Conservation (phyloP, 768 basidiomycete genomes). For the Megacollybia marginata region DNA sequence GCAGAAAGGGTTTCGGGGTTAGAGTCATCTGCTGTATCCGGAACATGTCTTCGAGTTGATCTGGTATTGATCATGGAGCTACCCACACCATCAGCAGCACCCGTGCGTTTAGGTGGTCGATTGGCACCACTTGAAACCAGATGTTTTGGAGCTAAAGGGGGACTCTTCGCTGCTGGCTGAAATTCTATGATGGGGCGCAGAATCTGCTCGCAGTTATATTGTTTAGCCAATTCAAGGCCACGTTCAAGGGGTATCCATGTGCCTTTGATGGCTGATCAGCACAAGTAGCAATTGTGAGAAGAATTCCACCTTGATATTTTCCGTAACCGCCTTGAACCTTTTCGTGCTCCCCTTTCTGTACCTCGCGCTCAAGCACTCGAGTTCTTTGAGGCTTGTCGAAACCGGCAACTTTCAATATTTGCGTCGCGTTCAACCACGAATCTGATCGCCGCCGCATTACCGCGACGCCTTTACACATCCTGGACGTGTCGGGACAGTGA, state of each 20-base stretch:
- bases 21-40: conserved; percentile 48
- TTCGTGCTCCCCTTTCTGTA: conserved; percentile 98
- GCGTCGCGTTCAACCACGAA: conserved; percentile 98
- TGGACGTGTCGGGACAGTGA: conserved; percentile 37
- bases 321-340: conserved; percentile 99
- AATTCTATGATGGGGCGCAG: conserved; percentile 95
- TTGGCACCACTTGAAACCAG: conserved; percentile 64
- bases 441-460: conserved; percentile 97
- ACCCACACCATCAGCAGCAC: conserved; percentile 25
- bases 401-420: conserved; percentile 97
- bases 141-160: conserved; percentile 95
- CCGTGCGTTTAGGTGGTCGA: conserved; percentile 40
- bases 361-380: conserved; percentile 92
- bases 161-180: conserved; percentile 80
- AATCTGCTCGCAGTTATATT: conserved; percentile 85
- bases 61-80: conserved; percentile 45
- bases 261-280: conserved; percentile 38
- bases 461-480: conserved; percentile 94
- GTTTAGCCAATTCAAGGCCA: conserved; percentile 77
- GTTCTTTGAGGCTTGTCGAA: conserved; percentile 99
- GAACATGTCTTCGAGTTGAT: conserved; percentile 48
- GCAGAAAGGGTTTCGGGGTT: conserved; percentile 59
- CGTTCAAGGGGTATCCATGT: conserved; percentile 98
- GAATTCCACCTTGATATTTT: conserved; percentile 87
- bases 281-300: conserved; percentile 4